phyloP scores from a whole-genome alignment of 176 grass and related monocot genomes.

The Phoenix dactylifera region DNA sequence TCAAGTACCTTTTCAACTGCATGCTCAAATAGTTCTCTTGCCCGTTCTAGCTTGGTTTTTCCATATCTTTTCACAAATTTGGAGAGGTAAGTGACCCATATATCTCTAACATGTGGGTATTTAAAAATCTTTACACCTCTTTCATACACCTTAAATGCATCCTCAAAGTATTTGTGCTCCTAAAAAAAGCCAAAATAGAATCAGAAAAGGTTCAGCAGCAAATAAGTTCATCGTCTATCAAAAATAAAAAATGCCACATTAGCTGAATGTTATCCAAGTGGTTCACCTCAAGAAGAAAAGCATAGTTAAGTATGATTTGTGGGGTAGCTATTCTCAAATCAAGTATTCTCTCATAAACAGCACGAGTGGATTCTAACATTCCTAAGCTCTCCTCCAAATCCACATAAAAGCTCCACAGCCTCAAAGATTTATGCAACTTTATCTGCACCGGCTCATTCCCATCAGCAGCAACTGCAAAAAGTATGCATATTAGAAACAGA shows the following conservation, averaged over 20 bases:
- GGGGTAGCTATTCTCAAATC: conserved; percentile 80
- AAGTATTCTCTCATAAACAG: conserved; percentile 76
- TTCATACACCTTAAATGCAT: conserved; percentile 90
- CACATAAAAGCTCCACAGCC: conserved; percentile 85
- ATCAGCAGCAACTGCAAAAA: conserved; percentile 60
- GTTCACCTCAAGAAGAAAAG: conserved; percentile 62
- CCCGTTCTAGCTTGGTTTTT: conserved; percentile 63
- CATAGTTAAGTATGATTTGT: conserved; percentile 82
- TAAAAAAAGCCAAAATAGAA: conserved; percentile 1
- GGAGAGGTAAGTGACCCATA: conserved; percentile 75
- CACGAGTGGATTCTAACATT: conserved; percentile 55
- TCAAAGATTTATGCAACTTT: conserved; percentile 76
- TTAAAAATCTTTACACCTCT: conserved; percentile 89
- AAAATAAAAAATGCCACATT: not conserved
- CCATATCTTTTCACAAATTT: conserved; percentile 71
- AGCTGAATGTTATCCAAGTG: conserved; percentile 3
- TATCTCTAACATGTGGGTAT: conserved; percentile 72
- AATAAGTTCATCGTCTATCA: conserved; percentile 8
- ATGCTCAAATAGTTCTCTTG: conserved; percentile 71
- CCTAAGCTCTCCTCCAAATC: conserved; percentile 82
- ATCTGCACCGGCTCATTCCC: conserved; percentile 69
- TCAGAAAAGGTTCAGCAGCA: conserved; percentile 3
- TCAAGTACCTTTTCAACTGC: conserved; percentile 51
- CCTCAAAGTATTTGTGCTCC: conserved; percentile 83
- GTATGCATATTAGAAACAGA: conserved; percentile 8